A percentile compares a stretch with the other conserved stretches of the same genome.
These are phyloP conservation scores for Linnemannia exigua DNA, from an alignment of 192 early-diverging fungal genomes.

Conservation along the genomic window DNA sequence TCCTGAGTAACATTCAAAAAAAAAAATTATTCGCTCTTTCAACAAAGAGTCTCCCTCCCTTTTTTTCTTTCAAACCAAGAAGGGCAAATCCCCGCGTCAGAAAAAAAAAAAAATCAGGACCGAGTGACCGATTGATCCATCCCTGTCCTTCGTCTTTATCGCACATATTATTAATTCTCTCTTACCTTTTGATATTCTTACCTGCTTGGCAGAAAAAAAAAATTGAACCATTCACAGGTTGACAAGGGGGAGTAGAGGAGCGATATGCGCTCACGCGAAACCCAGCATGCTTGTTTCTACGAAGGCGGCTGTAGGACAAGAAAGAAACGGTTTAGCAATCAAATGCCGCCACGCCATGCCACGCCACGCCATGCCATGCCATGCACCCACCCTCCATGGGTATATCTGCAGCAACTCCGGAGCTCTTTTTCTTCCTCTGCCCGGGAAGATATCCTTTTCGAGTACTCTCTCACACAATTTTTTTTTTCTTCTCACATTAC, in stretches of 20 bases:
- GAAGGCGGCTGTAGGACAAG: background rate
- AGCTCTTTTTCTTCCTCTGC: no score
- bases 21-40: conserved; percentile 18
- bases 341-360: no score
- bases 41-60: background rate
- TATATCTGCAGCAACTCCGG: no score
- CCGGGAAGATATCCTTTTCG: no score
- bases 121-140: background rate
- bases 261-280: background rate
- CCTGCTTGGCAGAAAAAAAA: background rate
- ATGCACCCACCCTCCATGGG: no score
- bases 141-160: background rate
- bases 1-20: conserved; percentile 66
- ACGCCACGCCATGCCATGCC: no score
- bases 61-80: background rate
- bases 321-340: background rate
- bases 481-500: no score
- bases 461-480: no score
- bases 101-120: conserved; percentile 8
- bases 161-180: background rate
- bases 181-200: background rate
- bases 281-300: background rate
- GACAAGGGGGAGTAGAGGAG: background rate
- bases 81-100: background rate
- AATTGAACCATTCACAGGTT: background rate